phyloP scores from a whole-genome alignment of 495 filamentous ascomycete species.

The Hypoxylon fuscum region DNA sequence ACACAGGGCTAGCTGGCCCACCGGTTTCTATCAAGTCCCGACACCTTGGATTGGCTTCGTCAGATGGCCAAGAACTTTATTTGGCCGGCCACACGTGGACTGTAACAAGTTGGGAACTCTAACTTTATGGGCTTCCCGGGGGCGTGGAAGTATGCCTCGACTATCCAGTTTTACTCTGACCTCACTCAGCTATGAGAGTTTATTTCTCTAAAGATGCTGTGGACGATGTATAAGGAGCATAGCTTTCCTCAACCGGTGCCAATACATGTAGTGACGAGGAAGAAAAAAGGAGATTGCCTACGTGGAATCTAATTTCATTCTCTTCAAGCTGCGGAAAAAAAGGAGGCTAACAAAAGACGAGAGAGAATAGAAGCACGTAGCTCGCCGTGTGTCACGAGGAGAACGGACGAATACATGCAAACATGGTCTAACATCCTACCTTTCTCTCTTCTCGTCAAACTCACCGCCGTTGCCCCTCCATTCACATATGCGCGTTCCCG shows the following conservation, averaged over 20 bases:
- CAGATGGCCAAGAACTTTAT: neutral
- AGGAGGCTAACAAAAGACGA: neutral
- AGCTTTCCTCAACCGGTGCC: no score
- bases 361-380: constrained; percentile 4
- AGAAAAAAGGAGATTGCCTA: neutral
- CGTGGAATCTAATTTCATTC: neutral
- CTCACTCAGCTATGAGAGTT: neutral
- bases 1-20: neutral
- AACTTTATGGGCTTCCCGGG: no score
- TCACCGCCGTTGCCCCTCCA: neutral
- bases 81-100: neutral
- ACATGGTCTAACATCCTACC: constrained; percentile 6
- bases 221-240: constrained; percentile 4
- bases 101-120: neutral
- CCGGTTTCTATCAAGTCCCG: neutral
- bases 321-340: neutral
- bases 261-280: no score
- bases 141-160: neutral
- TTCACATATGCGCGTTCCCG: constrained; percentile 26
- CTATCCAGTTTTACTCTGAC: neutral
- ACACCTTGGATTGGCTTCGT: constrained; percentile 14
- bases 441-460: constrained; percentile 1
- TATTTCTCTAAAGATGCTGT: neutral
- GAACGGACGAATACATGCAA: constrained; percentile 15
- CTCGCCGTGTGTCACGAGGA: constrained; percentile 4